Percentiles rank a stretch among this genome's conserved stretches.
phyloP scores from a whole-genome alignment of 768 basidiomycete genomes.

The Amanita muscaria region DNA sequence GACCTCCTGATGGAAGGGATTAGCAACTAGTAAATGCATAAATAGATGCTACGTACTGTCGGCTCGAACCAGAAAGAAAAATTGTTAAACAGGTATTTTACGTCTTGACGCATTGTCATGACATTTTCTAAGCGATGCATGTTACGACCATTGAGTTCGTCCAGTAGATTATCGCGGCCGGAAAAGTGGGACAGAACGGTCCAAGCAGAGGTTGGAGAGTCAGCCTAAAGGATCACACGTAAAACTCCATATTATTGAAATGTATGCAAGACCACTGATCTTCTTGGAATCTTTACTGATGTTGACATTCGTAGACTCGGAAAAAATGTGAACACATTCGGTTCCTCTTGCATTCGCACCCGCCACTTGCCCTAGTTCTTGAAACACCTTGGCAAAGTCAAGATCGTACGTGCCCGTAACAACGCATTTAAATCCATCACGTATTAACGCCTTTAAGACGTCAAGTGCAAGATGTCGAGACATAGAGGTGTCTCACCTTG shows the following conservation, averaged over 20 bases:
- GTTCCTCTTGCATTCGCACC: background rate
- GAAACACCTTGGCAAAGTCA: background rate
- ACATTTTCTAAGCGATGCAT: slow-evolving; percentile 10
- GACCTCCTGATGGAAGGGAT: slow-evolving; percentile 2
- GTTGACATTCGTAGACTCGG: slow-evolving; percentile 4
- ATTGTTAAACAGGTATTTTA: slow-evolving; percentile 4
- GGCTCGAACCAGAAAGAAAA: slow-evolving; percentile 7
- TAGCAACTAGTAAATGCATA: background rate
- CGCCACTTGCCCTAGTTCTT: background rate
- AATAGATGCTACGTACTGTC: background rate
- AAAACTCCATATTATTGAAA: slow-evolving; percentile 3
- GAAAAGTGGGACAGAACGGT: background rate
- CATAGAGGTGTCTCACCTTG: background rate
- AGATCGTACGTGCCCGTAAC: background rate
- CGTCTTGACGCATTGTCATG: slow-evolving; percentile 8
- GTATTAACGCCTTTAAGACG: slow-evolving; percentile 2
- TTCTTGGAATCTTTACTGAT: background rate
- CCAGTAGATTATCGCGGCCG: background rate
- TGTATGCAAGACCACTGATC: background rate
- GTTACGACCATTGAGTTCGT: slow-evolving; percentile 6
- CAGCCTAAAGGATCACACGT: background rate
- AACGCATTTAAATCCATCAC: slow-evolving; percentile 6
- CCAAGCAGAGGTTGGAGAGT: background rate
- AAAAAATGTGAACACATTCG: slow-evolving; percentile 2
- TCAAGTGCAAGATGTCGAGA: slow-evolving; percentile 1